Evolutionary conservation across 331 rosid genomes (phyloP), one percentile per base, ranked within the genome.

Genomic region (Arachis monticola): DNA sequence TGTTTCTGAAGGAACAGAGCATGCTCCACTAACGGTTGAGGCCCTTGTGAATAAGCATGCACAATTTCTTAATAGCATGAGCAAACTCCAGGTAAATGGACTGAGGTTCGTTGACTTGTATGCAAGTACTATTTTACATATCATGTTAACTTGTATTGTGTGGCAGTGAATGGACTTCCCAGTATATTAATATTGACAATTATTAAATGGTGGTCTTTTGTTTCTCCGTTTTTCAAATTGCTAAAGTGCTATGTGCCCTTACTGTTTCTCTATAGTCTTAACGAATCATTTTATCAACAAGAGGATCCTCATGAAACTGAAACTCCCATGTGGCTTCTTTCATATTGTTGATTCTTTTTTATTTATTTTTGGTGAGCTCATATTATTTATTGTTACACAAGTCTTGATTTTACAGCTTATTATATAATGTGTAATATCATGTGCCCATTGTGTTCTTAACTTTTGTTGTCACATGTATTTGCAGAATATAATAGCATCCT

Each of bases 11-110:
- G 90, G 88, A 64, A 70, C 87, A 30, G 97, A 89, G 79, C 93
- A 95, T 69, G 81, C 87, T 78, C 90, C 93, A 22, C 78, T 92
- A 75, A 95, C 98, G 58, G 89, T 92, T 81, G 99, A 92, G 65
- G 77, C 84, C 74, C 88, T 95, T 78, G 93, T 95, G 67, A 80
- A 74, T 77, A 95, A 89, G 86, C 99, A 95, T 83, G 83, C 96
- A 22, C 89, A 90, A 60, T 95, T 89, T 89, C 86, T 95, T 77
- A 95, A 90, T 67, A 87, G 73, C 82, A 90, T 75, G 96, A 92
- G 98, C 90, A 92, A 90, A 86, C 97, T 95, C 59, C 91, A 95
- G 99, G 99, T 95, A 81, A 72, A 74, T 57, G 55, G 30, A 30
- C n/a, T 55, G 58, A 51, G 31, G 52, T 71, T 48, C 57, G 22